Conservation (phyloP, 257 asterid genomes). For the Voacanga thouarsii region DNA sequence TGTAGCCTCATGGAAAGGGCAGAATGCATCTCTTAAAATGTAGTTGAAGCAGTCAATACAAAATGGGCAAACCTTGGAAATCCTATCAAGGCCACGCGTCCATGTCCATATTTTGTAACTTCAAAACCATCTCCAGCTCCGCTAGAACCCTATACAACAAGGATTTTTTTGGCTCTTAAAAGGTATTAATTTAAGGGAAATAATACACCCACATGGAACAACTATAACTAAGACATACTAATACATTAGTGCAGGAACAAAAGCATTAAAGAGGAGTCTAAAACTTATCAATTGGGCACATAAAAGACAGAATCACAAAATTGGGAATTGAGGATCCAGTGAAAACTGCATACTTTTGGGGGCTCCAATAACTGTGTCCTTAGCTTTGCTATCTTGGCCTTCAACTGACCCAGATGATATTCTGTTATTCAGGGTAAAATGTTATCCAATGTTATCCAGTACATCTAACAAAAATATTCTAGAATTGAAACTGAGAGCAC, state of each 20-base stretch:
- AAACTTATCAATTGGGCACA: not conserved
- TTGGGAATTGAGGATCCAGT: not conserved
- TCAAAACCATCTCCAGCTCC: constrained; percentile 99
- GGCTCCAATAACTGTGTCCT: constrained; percentile 99
- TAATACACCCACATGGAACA: not conserved
- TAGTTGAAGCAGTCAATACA: not conserved
- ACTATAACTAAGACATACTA: not conserved
- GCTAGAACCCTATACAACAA: constrained; percentile 72
- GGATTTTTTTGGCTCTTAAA: not conserved
- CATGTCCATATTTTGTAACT: constrained; percentile 96
- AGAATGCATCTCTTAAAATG: not conserved
- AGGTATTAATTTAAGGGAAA: not conserved
- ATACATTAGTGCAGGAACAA: not conserved
- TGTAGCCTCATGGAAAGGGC: not conserved
- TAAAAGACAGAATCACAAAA: not conserved
- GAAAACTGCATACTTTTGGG: constrained; percentile 66
- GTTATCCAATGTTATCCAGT: constrained; percentile 1
- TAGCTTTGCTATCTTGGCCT: constrained; percentile 98
- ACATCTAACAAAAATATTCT: not conserved
- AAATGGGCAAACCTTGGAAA: constrained; percentile 76
- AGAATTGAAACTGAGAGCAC: not conserved
- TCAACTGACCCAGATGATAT: constrained; percentile 98
- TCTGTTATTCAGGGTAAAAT: constrained; percentile 38
- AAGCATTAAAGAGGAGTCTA: not conserved
- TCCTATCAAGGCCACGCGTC: constrained; percentile 95